Evolutionary conservation across 2,329 filamentous ascomycete genomes (phyloP), one percentile per base, ranked within the genome.

Genomic region (Apiospora pterosperma): DNA sequence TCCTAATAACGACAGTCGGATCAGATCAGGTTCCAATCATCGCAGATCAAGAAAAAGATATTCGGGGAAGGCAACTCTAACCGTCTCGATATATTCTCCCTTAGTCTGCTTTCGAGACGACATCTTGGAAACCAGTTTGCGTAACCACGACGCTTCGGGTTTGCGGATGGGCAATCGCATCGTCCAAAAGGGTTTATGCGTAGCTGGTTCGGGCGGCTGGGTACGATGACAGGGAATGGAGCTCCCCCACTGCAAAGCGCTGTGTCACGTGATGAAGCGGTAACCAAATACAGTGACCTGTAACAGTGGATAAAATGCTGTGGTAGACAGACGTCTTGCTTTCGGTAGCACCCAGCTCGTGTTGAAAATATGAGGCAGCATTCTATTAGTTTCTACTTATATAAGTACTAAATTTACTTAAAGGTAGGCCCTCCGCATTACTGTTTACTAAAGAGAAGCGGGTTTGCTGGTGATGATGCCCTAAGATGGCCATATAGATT

Each of bases 61-160:
- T 25, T 61, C 14, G 12, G 41, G 11, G 36, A 64, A 16, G 44
- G 5, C 0, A 1, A 31, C 36, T 19, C 85, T 73, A 85, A 97
- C 94, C 63, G 96, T 99, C 80, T 97, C 95, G 68, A 99, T 97
- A 76, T 97, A 98, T 79, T 97, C 94, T 79, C 92, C 92, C 79
- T 93, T 97, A 11, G 87, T 84, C 61, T 89, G 83, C 75, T 94
- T 91, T 72, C 90, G 87, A 68, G 91, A 91, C 68, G 48, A 55
- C 48, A 55, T 55, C 48, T 55, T 55, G 48, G 28, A 34, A 31
- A 55, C 48, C 10, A 55, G 28, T n/a, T 55, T 55, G 28, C 48
- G 48, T 28, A 55, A 34, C 48, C 48, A 55, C 25, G 8, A 11
- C 25, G 25, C 48, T 55, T 31, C 34, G 48, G 28, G 48, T 34